Evolutionary conservation across 805 yeast species (phyloP).

Genomic region (Barnettozyma wickerhamii): DNA sequence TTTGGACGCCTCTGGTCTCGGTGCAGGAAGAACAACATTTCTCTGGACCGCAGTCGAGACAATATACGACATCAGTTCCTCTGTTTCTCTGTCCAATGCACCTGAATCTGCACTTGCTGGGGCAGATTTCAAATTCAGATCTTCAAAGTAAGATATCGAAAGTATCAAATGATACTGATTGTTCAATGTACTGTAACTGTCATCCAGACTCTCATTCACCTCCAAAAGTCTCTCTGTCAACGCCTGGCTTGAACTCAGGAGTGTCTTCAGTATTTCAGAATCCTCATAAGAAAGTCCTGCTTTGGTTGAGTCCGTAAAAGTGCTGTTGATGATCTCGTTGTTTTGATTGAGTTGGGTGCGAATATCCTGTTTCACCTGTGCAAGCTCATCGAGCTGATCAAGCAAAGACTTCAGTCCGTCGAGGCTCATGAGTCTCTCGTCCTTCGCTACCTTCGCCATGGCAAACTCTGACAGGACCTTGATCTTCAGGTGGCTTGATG

Average conservation of each 20-base stretch:
- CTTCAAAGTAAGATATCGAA: conserved; percentile 21
- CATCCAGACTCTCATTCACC: conserved; percentile 8
- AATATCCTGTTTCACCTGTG: conserved; percentile 15
- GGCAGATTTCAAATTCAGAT: conserved; percentile 7
- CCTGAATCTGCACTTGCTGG: not conserved
- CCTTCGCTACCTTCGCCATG: conserved; percentile 10
- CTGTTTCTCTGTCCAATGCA: conserved; percentile 14
- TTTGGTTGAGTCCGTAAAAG: conserved; percentile 1
- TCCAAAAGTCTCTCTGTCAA: conserved; percentile 11
- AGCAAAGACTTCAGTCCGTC: conserved; percentile 12
- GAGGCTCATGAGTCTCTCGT: conserved; percentile 12
- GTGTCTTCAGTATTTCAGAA: conserved; percentile 7
- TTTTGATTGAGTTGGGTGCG: conserved; percentile 14
- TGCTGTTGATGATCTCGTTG: conserved; percentile 7
- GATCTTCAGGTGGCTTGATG: conserved; percentile 15
- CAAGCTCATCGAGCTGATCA: conserved; percentile 7
- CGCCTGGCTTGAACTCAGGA: conserved; percentile 12
- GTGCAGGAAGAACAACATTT: conserved; percentile 20
- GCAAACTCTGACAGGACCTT: conserved; percentile 21
- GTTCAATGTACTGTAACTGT: conserved; percentile 4
- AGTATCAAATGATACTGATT: conserved; percentile 20
- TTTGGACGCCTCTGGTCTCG: conserved; percentile 14
- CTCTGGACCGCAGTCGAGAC: conserved; percentile 25
- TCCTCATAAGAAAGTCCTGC: conserved; percentile 1
- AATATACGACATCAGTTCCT: conserved; percentile 23